Evolutionary conservation across 78 protist species (phyloP).

Genomic region (Polysphondylium violaceum): DNA sequence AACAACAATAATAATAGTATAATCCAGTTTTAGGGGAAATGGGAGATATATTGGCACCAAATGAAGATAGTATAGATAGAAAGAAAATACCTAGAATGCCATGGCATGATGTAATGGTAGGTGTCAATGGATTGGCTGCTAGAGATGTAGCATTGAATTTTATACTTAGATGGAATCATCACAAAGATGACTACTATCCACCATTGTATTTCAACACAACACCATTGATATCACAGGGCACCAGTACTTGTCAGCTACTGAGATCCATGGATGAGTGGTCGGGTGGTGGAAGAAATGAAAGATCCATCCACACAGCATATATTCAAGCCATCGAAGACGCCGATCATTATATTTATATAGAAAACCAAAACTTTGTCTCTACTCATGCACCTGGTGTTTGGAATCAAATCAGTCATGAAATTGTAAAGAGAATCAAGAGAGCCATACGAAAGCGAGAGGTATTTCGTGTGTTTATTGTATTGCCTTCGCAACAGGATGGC

Average conservation of each 20-base stretch:
- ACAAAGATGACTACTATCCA: constrained; percentile 75
- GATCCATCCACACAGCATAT: constrained; percentile 86
- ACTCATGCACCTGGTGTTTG: constrained; percentile 76
- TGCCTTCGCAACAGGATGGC: constrained; percentile 81
- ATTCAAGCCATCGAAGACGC: constrained; percentile 83
- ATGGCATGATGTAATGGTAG: constrained; percentile 84
- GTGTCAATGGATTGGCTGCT: constrained; percentile 81
- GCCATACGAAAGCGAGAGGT: constrained; percentile 80
- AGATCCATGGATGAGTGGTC: constrained; percentile 84
- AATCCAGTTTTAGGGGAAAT: constrained; percentile 69
- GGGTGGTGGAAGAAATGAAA: constrained; percentile 81
- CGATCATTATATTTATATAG: constrained; percentile 90
- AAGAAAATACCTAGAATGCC: constrained; percentile 83
- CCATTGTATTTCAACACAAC: constrained; percentile 56
- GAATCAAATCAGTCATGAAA: constrained; percentile 75
- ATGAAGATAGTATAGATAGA: constrained; percentile 75
- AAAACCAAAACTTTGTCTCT: constrained; percentile 87
- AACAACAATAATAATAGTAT: constrained; percentile 3
- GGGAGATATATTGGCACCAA: constrained; percentile 67
- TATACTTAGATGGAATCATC: constrained; percentile 82
- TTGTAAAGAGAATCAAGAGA: constrained; percentile 76
- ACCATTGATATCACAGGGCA: constrained; percentile 38
- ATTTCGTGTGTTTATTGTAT: constrained; percentile 51
- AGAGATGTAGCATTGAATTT: constrained; percentile 85
- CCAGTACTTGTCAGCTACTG: constrained; percentile 68